Base-by-base conservation (phyloP, 352 stramenopile species). In the Pythium oligandrum region DNA sequence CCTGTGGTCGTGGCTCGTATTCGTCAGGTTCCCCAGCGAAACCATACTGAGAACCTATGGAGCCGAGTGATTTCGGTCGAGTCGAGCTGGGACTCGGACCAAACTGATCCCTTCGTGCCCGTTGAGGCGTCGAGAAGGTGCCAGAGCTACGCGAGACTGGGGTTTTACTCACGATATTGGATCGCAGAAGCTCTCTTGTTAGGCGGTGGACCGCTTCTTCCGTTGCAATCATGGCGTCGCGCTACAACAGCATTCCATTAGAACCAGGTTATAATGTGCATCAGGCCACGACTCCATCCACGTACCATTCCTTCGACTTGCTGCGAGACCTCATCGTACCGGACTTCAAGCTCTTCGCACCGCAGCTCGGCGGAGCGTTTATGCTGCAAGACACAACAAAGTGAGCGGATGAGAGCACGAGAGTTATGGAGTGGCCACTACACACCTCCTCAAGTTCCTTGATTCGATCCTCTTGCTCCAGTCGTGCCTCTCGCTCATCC, bases 221-320 rank as follows among this genome's bases (percentile, higher is more conserved):
- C 9, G 57, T 64, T 30, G 57, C 51, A n/a, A 64, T 59, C 57
- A 64, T 48, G 1, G 57, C 57, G 32, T 64, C 57, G 35, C 57
- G 44, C 57, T 63, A 40, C 4, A 48, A 48, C 17, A 48, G 10
- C 43, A 48, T 30, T 31, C 43, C 6, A 11, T 31, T n/a, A 48
- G 7, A 42, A 12, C 7, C 7, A 42, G 38, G 38, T 42, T 12
- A 12, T 42, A 12, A 8, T 12, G 38, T 42, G 7, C 38, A 42
- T 8, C 38, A 26, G 0, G n/a, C 49, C 6, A 43, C 1, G 37
- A 42, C 44, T 33, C 4, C 35, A 39, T 40, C 33, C 26, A 46
- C 10, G 47, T 40, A 63, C 57, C 57, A 58, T 63, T 31, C 32
- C 57, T 12, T 58, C 57, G 4, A 63, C 5, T 44, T 63, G 57